Evolutionary conservation across 352 stramenopile species (phyloP).

Genomic region (Pythium angustatum): DNA sequence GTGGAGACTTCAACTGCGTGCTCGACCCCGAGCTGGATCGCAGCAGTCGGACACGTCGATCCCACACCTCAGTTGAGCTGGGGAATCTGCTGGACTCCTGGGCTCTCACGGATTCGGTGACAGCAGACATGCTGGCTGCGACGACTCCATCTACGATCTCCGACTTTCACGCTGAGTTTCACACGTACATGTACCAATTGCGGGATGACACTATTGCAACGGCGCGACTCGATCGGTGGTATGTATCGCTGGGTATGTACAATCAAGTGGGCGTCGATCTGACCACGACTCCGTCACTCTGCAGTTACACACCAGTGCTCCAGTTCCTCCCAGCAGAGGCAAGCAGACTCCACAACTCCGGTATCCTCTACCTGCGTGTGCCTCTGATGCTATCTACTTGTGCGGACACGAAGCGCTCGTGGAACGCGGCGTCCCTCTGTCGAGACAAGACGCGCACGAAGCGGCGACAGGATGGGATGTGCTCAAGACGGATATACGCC

Average conservation of each 20-base stretch:
- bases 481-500: neutral
- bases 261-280: neutral
- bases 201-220: neutral
- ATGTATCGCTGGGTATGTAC: neutral
- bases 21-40: too few relatives aligned
- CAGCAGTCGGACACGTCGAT: too few relatives aligned
- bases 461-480: neutral
- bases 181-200: slow-evolving; percentile 13
- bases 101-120: neutral
- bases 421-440: neutral
- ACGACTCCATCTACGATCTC: neutral
- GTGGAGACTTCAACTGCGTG: too few relatives aligned
- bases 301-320: neutral
- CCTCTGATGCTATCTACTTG: neutral
- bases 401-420: neutral
- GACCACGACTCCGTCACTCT: neutral
- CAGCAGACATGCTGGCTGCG: neutral
- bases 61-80: too few relatives aligned
- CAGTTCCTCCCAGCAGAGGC: neutral
- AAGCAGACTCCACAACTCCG: neutral
- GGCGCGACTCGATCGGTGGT: slow-evolving; percentile 11
- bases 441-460: neutral
- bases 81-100: too few relatives aligned
- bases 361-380: neutral
- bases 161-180: slow-evolving; percentile 6